Evolutionary conservation across 2,329 filamentous ascomycete genomes (phyloP).

Genomic region (Zopfia rhizophila): DNA sequence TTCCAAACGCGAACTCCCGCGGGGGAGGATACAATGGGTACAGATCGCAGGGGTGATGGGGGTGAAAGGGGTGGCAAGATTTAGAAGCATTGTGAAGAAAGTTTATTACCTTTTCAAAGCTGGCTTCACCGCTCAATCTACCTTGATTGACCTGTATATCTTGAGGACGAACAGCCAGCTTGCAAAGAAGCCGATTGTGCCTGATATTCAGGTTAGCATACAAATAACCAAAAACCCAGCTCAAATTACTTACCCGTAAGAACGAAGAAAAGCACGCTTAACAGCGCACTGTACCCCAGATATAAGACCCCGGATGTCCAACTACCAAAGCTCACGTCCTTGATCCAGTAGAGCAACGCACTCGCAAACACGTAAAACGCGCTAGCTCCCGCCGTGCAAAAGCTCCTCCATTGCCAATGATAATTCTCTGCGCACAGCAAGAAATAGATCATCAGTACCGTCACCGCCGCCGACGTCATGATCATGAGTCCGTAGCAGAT

Average conservation of each 20-base stretch:
- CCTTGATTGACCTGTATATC: slow-evolving; percentile 98
- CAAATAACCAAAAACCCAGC: not conserved
- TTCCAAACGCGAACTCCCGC: too few relatives aligned
- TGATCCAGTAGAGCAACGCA: slow-evolving; percentile 89
- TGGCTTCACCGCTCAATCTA: slow-evolving; percentile 85
- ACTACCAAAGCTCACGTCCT: slow-evolving; percentile 85
- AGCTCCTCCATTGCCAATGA: slow-evolving; percentile 98
- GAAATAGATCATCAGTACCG: slow-evolving; percentile 95
- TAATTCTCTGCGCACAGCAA: slow-evolving; percentile 96
- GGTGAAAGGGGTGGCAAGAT: too few relatives aligned
- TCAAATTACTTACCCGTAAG: slow-evolving; percentile 77
- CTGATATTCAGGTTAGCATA: slow-evolving; percentile 58
- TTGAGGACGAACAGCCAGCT: slow-evolving; percentile 94
- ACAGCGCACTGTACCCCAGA: slow-evolving; percentile 88
- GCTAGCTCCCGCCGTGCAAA: slow-evolving; percentile 89
- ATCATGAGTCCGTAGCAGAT: slow-evolving; percentile 98
- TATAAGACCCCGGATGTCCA: slow-evolving; percentile 90
- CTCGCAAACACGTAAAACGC: slow-evolving; percentile 93
- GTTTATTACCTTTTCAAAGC: too few relatives aligned
- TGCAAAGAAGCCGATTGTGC: slow-evolving; percentile 93
- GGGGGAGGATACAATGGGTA: too few relatives aligned
- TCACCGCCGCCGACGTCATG: slow-evolving; percentile 90
- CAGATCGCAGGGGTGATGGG: too few relatives aligned
- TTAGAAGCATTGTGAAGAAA: too few relatives aligned
- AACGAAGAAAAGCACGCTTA: slow-evolving; percentile 92